Evolutionary conservation across 345 rosid genomes (phyloP), one percentile per base, ranked within the genome.

Genomic region (Barbarea vulgaris): DNA sequence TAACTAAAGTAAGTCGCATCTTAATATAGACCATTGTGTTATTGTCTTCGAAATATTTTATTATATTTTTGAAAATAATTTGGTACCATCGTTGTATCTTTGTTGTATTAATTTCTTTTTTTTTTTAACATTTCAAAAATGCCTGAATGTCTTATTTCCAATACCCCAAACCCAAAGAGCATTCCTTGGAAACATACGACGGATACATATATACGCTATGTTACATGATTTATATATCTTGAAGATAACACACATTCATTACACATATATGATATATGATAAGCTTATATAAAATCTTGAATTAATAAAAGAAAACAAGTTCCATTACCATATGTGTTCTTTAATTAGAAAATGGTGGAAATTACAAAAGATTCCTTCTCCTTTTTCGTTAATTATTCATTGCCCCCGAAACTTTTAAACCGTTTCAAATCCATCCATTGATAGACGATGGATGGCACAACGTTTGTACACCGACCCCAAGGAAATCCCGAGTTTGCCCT

Each of bases 401-500:
- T 58, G 1, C 42, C 73, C 73, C 39, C 13, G 9, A 48, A 65
- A 48, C 50, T 47, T 28, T 28, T 21, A 21, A 56, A 65, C 0
- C 2, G 34, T 31, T 76, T 91, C 81, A 90, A 68, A 82, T 87
- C 97, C 96, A 92, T 65, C 82, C 79, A 68, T 79, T 56, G 64
- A 61, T 79, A 36, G 82, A 68, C 22, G 79, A 63, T 27, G 91
- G 91, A 66, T 84, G 89, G 53, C 82, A 80, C 21, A 88, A 79
- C 53, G 87, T 61, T 69, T 85, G 91, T 18, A 81, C 85, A 67
- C 96, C 97, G 17, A 92, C 97, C 41, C 99, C 97, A 30, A 95
- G 84, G 67, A 95, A 95, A 60, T 95, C 97, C 69, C 99, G 87
- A 25, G 99, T 95, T 83, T 95, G 83, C 83, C 91, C 98, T 75